Evolutionary conservation across 208 protist species (phyloP), one percentile per base, ranked within the genome.

Genomic region (Porcisia deanei): DNA sequence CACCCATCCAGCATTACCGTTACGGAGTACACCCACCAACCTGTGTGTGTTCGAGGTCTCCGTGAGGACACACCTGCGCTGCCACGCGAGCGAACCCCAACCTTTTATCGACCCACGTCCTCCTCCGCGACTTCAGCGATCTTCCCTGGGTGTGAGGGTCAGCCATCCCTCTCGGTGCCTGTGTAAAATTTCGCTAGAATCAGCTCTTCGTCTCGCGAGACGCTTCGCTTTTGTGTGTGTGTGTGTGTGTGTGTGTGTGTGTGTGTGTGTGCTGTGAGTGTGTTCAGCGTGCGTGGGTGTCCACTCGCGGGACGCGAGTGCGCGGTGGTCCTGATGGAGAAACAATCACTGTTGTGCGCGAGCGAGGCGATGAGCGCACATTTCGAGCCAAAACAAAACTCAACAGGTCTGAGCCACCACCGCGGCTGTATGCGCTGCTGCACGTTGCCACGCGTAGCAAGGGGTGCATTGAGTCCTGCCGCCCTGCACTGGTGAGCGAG

Each of bases 311-410:
- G 34, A 25, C 58, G 58, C 37, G 60, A 8, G 60, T 37, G 72
- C 52, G 61, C 30, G 73, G 74, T 57, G 55, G 75, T 20, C 12
- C 75, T 79, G 75, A 79, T 79, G 75, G 57, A 73, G 25, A 79
- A 66, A 59, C 63, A 73, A 65, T 47, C 52, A 49, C 39, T 30
- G 14, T 58, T 41, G 75, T 73, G 75, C 75, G 75, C 65, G 75
- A 72, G 75, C 66, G 67, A 79, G n/a, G 75, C 75, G 7, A 73
- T 79, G 75, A 79, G 75, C 75, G 75, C 75, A 73, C 75, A 41
- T 61, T 73, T 79, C 47, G 65, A 79, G 75, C 75, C 75, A 79
- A 79, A 79, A 53, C 6, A 73, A 79, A 79, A 79, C 75, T 79
- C 75, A 79, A 72, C 65, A 73, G 75, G 75, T 79, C 75, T 73